Conservation (phyloP, 352 stramenopile genomes). For the Phytophthora constricta region DNA sequence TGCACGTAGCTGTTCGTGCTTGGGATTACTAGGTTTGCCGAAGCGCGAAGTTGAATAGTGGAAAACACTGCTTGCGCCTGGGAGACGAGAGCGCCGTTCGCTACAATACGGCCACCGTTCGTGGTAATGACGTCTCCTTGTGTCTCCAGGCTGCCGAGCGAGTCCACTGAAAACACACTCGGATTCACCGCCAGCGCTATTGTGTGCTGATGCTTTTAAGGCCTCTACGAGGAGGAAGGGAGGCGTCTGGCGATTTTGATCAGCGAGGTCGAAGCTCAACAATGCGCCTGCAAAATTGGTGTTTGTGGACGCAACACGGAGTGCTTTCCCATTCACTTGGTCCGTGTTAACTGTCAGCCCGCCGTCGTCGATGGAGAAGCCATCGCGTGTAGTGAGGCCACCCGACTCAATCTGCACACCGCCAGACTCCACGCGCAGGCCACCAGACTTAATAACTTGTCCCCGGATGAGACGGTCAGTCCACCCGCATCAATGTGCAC, state of each 20-base stretch:
- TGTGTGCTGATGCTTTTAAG: slow-evolving; percentile 10
- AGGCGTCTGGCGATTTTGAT: slow-evolving; percentile 27
- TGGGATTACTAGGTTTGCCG: slow-evolving; percentile 50
- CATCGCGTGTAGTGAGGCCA: slow-evolving; percentile 55
- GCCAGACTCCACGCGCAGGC: slow-evolving; percentile 59
- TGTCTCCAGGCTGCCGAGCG: slow-evolving; percentile 51
- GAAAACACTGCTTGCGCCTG: slow-evolving; percentile 63
- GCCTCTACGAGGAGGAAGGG: slow-evolving; percentile 65
- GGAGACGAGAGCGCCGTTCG: slow-evolving; percentile 59
- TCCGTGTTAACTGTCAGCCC: slow-evolving; percentile 57
- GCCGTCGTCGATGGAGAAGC: slow-evolving; percentile 69
- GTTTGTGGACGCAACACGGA: slow-evolving; percentile 55
- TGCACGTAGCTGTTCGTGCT: slow-evolving; percentile 76
- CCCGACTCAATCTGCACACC: slow-evolving; percentile 62
- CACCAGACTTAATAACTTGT: slow-evolving; percentile 64
- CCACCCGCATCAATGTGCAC: slow-evolving; percentile 60
- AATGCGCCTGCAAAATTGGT: slow-evolving; percentile 59
- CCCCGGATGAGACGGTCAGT: slow-evolving; percentile 63
- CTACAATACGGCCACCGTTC: slow-evolving; percentile 50
- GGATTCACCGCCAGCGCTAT: background rate
- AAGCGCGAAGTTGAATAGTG: slow-evolving; percentile 46
- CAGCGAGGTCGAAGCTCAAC: slow-evolving; percentile 52
- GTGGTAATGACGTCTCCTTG: slow-evolving; percentile 57
- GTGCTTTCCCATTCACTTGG: slow-evolving; percentile 49
- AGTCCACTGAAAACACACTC: slow-evolving; percentile 57